Percentiles rank a stretch among this genome's conserved stretches.
These are phyloP conservation scores for Lasiodiplodia hormozganensis DNA, from an alignment of 2,329 filamentous ascomycete species.

Conservation along the genomic window DNA sequence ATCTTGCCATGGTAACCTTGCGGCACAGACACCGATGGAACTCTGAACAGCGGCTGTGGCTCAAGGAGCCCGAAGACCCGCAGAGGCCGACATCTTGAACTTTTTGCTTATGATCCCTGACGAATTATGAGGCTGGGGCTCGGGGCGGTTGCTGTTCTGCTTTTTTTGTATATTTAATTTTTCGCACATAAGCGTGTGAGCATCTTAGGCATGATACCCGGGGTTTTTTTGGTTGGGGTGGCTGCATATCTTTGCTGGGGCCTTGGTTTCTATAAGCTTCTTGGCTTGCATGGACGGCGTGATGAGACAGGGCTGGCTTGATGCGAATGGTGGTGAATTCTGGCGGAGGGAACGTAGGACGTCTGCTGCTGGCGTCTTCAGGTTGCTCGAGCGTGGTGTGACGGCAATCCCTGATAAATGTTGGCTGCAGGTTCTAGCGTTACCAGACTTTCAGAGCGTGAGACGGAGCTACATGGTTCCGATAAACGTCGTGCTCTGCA, in stretches of 20 bases:
- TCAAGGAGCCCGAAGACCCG: constrained; percentile 46
- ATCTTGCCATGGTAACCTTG: constrained; percentile 31
- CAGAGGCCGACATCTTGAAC: constrained; percentile 10
- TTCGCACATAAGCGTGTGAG: constrained; percentile 4
- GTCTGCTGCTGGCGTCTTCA: neutral
- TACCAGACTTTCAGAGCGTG: neutral
- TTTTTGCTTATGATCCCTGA: neutral
- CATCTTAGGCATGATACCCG: constrained; percentile 28
- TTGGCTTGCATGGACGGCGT: neutral
- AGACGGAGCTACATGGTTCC: neutral
- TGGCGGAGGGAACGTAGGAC: neutral
- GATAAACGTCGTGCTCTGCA: neutral
- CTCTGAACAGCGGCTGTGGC: constrained; percentile 65
- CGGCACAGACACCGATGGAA: constrained; percentile 65
- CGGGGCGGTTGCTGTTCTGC: neutral
- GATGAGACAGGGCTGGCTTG: too few relatives aligned
- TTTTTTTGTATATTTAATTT: neutral
- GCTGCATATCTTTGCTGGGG: constrained; percentile 13
- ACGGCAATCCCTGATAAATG: neutral
- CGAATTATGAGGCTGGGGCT: neutral
- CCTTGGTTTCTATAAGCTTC: neutral
- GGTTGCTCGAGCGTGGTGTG: neutral
- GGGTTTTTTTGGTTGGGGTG: constrained; percentile 2
- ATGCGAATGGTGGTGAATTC: neutral
- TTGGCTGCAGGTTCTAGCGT: neutral